Evolutionary conservation across 176 grass and related monocot species (phyloP).

Genomic region (Musa schizocarpa): DNA sequence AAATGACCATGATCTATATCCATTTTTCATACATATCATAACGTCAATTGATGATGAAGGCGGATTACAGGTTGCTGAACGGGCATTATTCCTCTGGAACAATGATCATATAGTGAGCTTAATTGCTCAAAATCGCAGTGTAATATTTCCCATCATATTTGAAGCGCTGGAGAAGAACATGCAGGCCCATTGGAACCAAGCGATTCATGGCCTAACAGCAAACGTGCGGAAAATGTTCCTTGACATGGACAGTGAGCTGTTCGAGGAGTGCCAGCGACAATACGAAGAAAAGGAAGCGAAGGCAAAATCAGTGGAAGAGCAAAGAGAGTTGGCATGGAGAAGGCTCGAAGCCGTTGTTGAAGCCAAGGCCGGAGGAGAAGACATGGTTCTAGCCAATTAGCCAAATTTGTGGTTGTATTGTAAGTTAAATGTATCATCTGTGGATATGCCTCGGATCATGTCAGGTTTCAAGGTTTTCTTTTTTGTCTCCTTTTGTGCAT

Average conservation of each 20-base stretch:
- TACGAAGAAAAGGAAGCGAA: slow-evolving; percentile 65
- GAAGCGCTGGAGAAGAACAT: slow-evolving; percentile 91
- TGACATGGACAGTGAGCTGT: slow-evolving; percentile 91
- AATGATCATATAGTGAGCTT: slow-evolving; percentile 91
- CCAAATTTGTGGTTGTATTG: neutral
- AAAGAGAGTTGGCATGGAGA: slow-evolving; percentile 67
- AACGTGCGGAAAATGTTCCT: slow-evolving; percentile 97
- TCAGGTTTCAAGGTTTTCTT: no score
- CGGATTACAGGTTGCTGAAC: slow-evolving; percentile 58
- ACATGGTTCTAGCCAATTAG: slow-evolving; percentile 85
- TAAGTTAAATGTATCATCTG: no score
- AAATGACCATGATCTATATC: no score
- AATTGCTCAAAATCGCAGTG: slow-evolving; percentile 79
- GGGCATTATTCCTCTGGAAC: slow-evolving; percentile 91
- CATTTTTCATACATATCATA: no score
- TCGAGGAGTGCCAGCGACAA: slow-evolving; percentile 78
- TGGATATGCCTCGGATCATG: no score
- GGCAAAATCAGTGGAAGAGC: slow-evolving; percentile 56
- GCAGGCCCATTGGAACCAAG: slow-evolving; percentile 89
- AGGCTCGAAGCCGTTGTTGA: slow-evolving; percentile 58
- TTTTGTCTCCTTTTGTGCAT: no score
- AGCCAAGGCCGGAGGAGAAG: slow-evolving; percentile 42
- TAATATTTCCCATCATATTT: slow-evolving; percentile 94
- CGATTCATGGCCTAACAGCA: slow-evolving; percentile 77
- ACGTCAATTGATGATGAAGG: neutral